Evolutionary conservation across 2,329 filamentous ascomycete species (phyloP).

Genomic region (Dactylellina cionopaga): DNA sequence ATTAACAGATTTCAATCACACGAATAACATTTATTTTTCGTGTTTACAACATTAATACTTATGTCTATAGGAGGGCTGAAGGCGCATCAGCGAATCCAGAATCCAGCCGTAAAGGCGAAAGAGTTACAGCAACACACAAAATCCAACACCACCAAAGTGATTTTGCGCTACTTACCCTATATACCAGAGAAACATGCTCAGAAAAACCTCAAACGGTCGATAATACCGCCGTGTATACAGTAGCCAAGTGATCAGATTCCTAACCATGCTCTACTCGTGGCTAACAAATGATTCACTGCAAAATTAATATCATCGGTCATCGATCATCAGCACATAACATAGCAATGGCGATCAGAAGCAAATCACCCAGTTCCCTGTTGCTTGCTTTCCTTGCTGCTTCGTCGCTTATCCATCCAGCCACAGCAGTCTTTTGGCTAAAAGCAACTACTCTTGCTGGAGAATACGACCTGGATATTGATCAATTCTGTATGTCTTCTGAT

Average conservation of each 20-base stretch:
- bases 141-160: constrained; percentile 26
- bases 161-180: not conserved
- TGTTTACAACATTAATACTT: not conserved
- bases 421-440: constrained; percentile 31
- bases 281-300: not conserved
- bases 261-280: not conserved
- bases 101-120: too few relatives aligned
- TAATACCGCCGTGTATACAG: constrained; percentile 2
- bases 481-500: constrained; percentile 30
- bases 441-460: constrained; percentile 16
- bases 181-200: constrained; percentile 15
- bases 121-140: constrained; percentile 36
- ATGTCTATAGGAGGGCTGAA: too few relatives aligned
- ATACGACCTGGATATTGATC: constrained; percentile 25
- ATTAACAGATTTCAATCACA: constrained; percentile 7
- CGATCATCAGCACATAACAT: not conserved
- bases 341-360: not conserved
- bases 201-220: constrained; percentile 35
- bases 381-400: not conserved
- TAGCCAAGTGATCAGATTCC: not conserved
- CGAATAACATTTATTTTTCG: not conserved
- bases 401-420: not conserved
- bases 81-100: too few relatives aligned
- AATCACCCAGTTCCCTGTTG: not conserved
- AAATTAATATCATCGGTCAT: not conserved